Base-by-base conservation (phyloP, 164 flowering plant species). In the Magnolia changhungtana region DNA sequence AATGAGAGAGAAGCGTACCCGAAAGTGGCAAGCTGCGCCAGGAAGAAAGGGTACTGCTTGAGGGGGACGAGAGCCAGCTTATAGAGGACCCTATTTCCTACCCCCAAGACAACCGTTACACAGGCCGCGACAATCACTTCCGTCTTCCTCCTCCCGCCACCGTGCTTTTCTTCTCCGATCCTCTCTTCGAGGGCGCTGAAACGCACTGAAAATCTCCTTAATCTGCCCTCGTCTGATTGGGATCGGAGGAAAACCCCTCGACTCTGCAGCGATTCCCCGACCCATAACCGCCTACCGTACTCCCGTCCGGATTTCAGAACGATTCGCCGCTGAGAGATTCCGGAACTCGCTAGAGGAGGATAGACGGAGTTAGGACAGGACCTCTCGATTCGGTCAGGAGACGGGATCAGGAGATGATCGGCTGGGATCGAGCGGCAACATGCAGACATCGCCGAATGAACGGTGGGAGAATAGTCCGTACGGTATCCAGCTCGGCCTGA, bases 21-120 rank as follows among this genome's bases (percentile, higher is more conserved):
- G 85, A 96, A 87, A 59, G 99, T 96, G n/a, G 98, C 96, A 76
- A 96, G 84, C 84, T 96, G 99, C 71, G 99, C 99, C n/a, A 96
- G 91, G 75, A 96, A 96, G 88, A 96, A 96, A 0, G 99, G 99
- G 80, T 92, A 96, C 11, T 88, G 90, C 83, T 88, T 94, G 73
- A 96, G 91, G 45, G 99, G 99, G 31, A 94, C 91, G 61, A 96
- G 86, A 52, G 99, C 98, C 20, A 96, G 87, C 81, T 96, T 96
- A 72, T 96, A 90, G 55, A 96, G 80, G 69, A 96, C 97, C 13
- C 99, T 88, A 82, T 96, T 96, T 72, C 91, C 99, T 6, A 96
- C 99, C 0, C 97, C 99, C 20, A 96, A 65, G 67, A 88, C 86
- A 85, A 90, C 97, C 81, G 99, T 96, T 4, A 79, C 78, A 19